phyloP scores from a whole-genome alignment of 2,329 filamentous ascomycete genomes.

The Phialemonium atrogriseum region DNA sequence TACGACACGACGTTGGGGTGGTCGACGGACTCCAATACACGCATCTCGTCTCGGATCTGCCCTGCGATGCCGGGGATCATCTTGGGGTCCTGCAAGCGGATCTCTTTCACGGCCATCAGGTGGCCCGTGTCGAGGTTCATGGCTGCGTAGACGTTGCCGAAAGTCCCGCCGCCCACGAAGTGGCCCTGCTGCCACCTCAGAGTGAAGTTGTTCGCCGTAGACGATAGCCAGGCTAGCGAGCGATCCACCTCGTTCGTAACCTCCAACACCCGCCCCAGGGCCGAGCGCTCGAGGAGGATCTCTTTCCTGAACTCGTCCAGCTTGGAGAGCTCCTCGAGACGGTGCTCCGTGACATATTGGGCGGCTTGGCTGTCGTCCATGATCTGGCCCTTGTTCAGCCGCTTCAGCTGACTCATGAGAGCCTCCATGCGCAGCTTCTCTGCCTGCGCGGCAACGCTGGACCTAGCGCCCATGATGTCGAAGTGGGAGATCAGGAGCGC shows the following conservation, averaged over 20 bases:
- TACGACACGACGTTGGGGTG: constrained; percentile 98
- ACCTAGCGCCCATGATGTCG: constrained; percentile 96
- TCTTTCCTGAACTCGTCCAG: constrained; percentile 74
- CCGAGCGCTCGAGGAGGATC: constrained; percentile 76
- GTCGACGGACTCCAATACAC: constrained; percentile 86
- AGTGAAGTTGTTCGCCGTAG: constrained; percentile 88
- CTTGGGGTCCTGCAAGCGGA: constrained; percentile 91
- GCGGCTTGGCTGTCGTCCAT: constrained; percentile 80
- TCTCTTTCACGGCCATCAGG: constrained; percentile 98
- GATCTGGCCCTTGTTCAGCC: constrained; percentile 66
- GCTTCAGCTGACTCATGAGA: constrained; percentile 64
- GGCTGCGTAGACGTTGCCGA: constrained; percentile 93
- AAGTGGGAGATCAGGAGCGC: constrained; percentile 95
- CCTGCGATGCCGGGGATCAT: constrained; percentile 88
- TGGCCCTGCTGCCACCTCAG: constrained; percentile 98
- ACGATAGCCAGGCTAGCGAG: constrained; percentile 86
- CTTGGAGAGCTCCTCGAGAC: constrained; percentile 61
- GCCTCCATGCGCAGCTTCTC: constrained; percentile 85
- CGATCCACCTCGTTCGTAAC: constrained; percentile 93
- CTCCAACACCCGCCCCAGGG: constrained; percentile 83
- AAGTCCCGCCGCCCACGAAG: constrained; percentile 93
- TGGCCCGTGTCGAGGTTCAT: constrained; percentile 96
- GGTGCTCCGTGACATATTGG: constrained; percentile 64
- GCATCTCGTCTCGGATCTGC: constrained; percentile 96
- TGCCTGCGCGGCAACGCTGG: constrained; percentile 84